phyloP scores from a whole-genome alignment of 176 grass and related monocot genomes.

The Bromus sterilis region DNA sequence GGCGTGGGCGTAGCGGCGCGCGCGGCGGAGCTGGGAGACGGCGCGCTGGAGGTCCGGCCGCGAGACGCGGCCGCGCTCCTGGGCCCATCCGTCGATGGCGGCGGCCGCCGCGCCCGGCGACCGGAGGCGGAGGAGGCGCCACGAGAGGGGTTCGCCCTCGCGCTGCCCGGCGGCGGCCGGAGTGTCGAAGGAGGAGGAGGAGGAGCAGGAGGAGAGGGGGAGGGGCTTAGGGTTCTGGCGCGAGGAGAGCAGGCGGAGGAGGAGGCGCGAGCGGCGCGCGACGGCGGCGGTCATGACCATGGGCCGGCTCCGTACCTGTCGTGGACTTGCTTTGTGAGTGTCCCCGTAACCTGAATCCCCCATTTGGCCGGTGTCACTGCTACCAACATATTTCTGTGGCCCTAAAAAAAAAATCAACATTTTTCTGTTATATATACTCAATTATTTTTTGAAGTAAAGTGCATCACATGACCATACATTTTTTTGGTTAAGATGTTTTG shows the following conservation, averaged over 20 bases:
- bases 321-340: neutral
- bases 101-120: slow-evolving; percentile 17
- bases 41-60: slow-evolving; percentile 30
- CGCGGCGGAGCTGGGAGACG: slow-evolving; percentile 27
- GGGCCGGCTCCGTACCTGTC: neutral
- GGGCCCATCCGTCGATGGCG: slow-evolving; percentile 38
- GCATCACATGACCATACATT: too few relatives aligned
- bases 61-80: slow-evolving; percentile 20
- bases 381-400: too few relatives aligned
- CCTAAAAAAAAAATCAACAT: too few relatives aligned
- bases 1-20: slow-evolving; percentile 49
- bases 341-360: neutral
- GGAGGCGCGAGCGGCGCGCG: slow-evolving; percentile 1
- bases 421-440: too few relatives aligned
- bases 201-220: neutral
- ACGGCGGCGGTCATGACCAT: slow-evolving; percentile 26
- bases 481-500: too few relatives aligned
- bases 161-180: neutral
- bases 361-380: neutral
- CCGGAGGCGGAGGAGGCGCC: slow-evolving; percentile 35
- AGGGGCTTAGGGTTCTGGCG: slow-evolving; percentile 26
- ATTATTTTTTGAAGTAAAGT: too few relatives aligned
- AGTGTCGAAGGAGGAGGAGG: neutral
- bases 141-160: slow-evolving; percentile 17
- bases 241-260: slow-evolving; percentile 10